Percentiles rank a stretch among this genome's conserved stretches.
These are phyloP conservation scores for Metarhizium sp. DNA, from an alignment of 2,329 filamentous ascomycete genomes.

Conservation along the genomic window DNA sequence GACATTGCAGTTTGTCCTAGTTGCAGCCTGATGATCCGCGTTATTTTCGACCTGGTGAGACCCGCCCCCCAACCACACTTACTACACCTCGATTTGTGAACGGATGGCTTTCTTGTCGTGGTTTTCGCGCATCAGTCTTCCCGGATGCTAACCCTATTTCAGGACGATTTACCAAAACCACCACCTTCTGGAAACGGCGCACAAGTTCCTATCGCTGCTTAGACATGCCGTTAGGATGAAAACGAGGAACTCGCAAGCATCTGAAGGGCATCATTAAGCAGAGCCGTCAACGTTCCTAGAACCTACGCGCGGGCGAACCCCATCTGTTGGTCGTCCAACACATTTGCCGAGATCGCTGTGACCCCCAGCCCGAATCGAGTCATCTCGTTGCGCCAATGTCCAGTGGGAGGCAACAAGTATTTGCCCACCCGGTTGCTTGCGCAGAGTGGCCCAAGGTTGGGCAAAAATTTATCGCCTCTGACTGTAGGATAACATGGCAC, in stretches of 20 bases:
- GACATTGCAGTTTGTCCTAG: conserved; percentile 97
- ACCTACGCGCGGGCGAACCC: not conserved
- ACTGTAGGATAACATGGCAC: too few relatives aligned
- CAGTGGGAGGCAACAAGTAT: too few relatives aligned
- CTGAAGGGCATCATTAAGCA: not conserved
- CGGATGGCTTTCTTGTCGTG: too few relatives aligned
- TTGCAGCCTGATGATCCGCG: conserved; percentile 91
- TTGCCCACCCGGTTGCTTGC: too few relatives aligned
- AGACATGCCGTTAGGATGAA: conserved; percentile 6
- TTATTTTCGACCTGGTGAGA: conserved; percentile 80
- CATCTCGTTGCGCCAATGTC: not conserved
- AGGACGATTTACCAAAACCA: conserved; percentile 37
- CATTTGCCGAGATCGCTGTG: too few relatives aligned
- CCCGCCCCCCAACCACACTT: not conserved
- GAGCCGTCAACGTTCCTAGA: not conserved
- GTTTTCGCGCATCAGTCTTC: too few relatives aligned
- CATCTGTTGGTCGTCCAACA: too few relatives aligned
- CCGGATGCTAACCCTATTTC: not conserved
- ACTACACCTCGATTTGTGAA: not conserved
- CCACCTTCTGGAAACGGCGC: conserved; percentile 20
- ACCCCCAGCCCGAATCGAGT: not conserved
- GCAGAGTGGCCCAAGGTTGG: too few relatives aligned
- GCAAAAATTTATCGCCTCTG: too few relatives aligned
- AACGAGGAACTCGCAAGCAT: not conserved
- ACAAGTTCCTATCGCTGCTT: conserved; percentile 32